Evolutionary conservation across 2,329 filamentous ascomycete genomes (phyloP), one percentile per base, ranked within the genome.

Genomic region (Colletotrichum sp.): DNA sequence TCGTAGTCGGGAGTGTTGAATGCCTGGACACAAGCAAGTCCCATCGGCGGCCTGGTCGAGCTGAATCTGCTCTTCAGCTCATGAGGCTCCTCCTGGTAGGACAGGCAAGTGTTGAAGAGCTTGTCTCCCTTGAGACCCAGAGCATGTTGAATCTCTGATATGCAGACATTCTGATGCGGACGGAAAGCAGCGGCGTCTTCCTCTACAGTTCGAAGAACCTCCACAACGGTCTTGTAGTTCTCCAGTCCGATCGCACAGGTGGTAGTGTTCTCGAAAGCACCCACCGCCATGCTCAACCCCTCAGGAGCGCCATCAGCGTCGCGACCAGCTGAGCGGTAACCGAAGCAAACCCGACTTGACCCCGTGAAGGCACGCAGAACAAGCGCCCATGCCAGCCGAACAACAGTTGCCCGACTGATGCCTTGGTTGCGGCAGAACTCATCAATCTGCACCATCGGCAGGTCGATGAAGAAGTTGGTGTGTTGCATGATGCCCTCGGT

Each of bases 381-480:
- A 24, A 93, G 83, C 0, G 87, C 90, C 91, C 91, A 93, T 0
- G 91, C 90, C n/a, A 91, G 86, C 28, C 90, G 88, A 6, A 93
- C 84, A 5, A 92, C 84, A 0, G 89, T 87, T 0, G 89, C 86
- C 1, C 88, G 81, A 0, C 87, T 87, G 4, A 90, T 84, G 10
- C 84, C 9, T 76, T 84, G 60, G 84, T 84, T 65, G 0, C 78
- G 71, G 69, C 83, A 84, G 62, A 91, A 91, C 10, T 86, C 83
- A 12, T 88, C 85, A 3, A 90, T 78, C 5, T 85, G 82, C 32
- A 84, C 80, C 6, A 81, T 83, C 0, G 84, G 81, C 16, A 89
- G 83, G 10, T 87, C 84, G 6, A 89, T 79, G 9, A 87, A 83
- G 18, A 88, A 83, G 7, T 84, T 83, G 2, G 81, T 82, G 4